A percentile compares a stretch with the other conserved stretches of the same genome.
phyloP scores from a whole-genome alignment of 495 filamentous ascomycete species.

The Clohesyomyces aquaticus region DNA sequence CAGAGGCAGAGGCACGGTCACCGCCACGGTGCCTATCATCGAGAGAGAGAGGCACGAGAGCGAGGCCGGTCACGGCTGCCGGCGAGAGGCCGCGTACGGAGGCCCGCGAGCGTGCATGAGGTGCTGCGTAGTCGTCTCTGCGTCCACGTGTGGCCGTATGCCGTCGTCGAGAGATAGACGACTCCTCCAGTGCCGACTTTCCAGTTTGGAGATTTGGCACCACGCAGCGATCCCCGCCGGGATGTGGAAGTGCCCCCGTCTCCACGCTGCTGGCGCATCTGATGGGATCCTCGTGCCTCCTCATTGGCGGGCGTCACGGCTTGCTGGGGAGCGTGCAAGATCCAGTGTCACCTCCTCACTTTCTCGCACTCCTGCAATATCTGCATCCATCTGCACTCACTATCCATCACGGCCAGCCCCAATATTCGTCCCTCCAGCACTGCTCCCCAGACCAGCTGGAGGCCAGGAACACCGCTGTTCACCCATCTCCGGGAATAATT shows the following conservation, averaged over 20 bases:
- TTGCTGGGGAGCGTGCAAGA: constrained; percentile 13
- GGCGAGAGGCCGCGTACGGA: no score
- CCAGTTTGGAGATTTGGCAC: background rate
- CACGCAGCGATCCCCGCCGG: constrained; percentile 25
- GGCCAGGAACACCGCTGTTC: constrained; percentile 5
- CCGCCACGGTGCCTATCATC: background rate
- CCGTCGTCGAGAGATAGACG: background rate
- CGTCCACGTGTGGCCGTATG: background rate
- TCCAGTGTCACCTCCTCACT: constrained; percentile 22
- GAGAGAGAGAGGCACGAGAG: background rate
- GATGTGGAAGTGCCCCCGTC: constrained; percentile 24
- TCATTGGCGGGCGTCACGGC: constrained; percentile 22
- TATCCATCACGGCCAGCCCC: background rate
- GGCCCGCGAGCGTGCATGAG: background rate
- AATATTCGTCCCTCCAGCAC: background rate
- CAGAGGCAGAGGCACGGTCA: background rate
- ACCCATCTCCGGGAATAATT: constrained; percentile 9
- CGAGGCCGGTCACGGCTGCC: background rate
- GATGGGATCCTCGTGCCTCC: constrained; percentile 22
- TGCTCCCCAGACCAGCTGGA: background rate
- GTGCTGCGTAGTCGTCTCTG: background rate
- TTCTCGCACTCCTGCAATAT: background rate
- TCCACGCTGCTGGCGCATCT: constrained; percentile 28
- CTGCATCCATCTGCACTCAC: background rate
- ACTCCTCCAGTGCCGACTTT: background rate